Base-by-base conservation (phyloP, 805 yeast species). In the Cyberlindnera mrakii region DNA sequence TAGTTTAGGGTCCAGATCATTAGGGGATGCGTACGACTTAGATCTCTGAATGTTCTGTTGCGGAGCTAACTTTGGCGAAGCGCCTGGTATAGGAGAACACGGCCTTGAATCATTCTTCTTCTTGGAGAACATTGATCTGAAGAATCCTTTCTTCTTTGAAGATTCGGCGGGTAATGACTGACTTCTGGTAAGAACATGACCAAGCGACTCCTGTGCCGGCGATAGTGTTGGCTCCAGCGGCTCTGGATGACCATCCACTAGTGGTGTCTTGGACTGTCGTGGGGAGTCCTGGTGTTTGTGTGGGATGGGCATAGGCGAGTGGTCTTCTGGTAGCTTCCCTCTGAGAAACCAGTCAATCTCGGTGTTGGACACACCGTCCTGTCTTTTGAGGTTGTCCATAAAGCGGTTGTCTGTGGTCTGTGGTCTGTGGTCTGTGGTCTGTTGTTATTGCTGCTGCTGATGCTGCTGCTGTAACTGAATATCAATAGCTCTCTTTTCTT, bases 291-390 rank as follows among this genome's bases (percentile, higher is more conserved):
- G 33, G 23, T 43, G 48, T 25, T 39, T 42, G 29, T 37, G 37
- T 9, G 47, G 45, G 11, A 30, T 25, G 4, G 50, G 44, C 20
- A 31, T 20, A 14, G 47, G 45, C 31, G 44, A 25, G 9, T 45
- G 37, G 17, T 35, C 33, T 15, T 44, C 52, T 2, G 60, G 55
- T 1, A 49, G 47, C 31, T 48, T 47, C 1, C 63, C 65, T 45
- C 78, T 60, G 17, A 75, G 60, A 44, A 75, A 67, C 80, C 80
- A 75, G 51, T 73, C 76, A 18, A 75, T 70, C 45, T 75, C 78
- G 19, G 61, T 60, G 41, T 64, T 66, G 29, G 64, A 59, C 29
- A 72, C 66, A 5, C 70, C 73, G 10, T 27, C 39, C 6, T 30
- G 19, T 16, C 33, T 35, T 16, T 15, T n/a, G 8, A 31, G 16